Percentiles rank a stretch among this genome's conserved stretches.
Conservation (phyloP, 148 eudicot genomes). For the Vaccinium corymbosum region DNA sequence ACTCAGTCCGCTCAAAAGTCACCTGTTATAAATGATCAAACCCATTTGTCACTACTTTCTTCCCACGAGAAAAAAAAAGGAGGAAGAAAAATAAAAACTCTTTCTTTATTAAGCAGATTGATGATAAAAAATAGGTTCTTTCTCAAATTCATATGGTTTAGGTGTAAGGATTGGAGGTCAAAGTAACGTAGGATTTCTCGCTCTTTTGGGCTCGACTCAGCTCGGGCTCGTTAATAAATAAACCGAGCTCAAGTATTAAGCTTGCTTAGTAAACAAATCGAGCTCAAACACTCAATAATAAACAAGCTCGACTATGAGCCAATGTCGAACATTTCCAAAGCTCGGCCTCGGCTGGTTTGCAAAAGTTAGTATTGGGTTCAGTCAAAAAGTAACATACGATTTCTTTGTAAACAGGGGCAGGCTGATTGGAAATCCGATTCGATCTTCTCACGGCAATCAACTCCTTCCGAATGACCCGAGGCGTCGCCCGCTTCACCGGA, state of each 20-base stretch:
- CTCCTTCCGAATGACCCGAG: slow-evolving; percentile 45
- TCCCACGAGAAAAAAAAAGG: not conserved
- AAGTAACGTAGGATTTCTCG: not conserved
- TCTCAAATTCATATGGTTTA: not conserved
- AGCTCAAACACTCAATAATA: not conserved
- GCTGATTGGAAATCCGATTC: slow-evolving; percentile 52
- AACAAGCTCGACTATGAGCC: not conserved
- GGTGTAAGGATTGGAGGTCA: too few species aligned
- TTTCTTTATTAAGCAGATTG: not conserved
- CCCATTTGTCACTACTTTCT: not conserved
- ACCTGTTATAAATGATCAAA: slow-evolving; percentile 15
- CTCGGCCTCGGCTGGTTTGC: not conserved
- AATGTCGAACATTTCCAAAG: not conserved
- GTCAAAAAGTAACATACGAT: slow-evolving; percentile 21
- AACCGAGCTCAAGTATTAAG: not conserved
- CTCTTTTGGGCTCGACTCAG: not conserved
- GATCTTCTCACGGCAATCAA: slow-evolving; percentile 72
- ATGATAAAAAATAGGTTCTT: not conserved
- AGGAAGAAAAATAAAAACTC: not conserved
- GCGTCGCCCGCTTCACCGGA: slow-evolving; percentile 59
- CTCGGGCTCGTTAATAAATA: not conserved
- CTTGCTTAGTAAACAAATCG: not conserved
- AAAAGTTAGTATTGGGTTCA: not conserved
- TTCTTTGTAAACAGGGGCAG: slow-evolving; percentile 62
- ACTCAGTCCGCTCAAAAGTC: slow-evolving; percentile 23